Evolutionary conservation across 345 rosid genomes (phyloP).

Genomic region (Anacardium occidentale): DNA sequence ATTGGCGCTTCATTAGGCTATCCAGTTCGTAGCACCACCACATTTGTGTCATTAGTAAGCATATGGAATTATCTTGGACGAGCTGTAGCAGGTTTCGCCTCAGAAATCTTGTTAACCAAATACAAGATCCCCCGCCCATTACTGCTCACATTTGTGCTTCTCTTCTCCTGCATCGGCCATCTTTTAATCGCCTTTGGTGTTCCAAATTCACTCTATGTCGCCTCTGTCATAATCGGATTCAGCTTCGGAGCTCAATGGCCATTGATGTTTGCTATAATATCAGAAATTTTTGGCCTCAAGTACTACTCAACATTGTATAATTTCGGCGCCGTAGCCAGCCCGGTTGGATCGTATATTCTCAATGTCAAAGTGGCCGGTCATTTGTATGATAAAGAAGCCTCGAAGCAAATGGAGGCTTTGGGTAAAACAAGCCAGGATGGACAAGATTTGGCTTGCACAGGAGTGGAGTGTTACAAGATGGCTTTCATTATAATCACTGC

Average conservation of each 20-base stretch:
- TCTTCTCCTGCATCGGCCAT: conserved; percentile 40
- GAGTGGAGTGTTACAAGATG: conserved; percentile 29
- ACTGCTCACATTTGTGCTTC: conserved; percentile 33
- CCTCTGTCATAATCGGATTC: conserved; percentile 40
- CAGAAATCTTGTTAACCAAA: conserved; percentile 20
- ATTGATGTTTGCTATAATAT: conserved; percentile 37
- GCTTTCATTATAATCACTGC: conserved; percentile 37
- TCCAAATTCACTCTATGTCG: conserved; percentile 33
- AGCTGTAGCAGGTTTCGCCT: conserved; percentile 16
- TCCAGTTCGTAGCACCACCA: conserved; percentile 18
- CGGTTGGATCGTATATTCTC: conserved; percentile 37
- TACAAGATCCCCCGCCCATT: conserved; percentile 25
- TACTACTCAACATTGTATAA: conserved; percentile 44
- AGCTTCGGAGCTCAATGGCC: conserved; percentile 51
- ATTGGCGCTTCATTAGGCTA: conserved; percentile 24
- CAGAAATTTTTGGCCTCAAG: conserved; percentile 45
- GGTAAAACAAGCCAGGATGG: conserved; percentile 21
- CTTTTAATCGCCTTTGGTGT: conserved; percentile 39
- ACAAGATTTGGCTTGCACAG: conserved; percentile 30
- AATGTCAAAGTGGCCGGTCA: conserved; percentile 40
- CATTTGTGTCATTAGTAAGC: conserved; percentile 29
- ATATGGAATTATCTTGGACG: conserved; percentile 31
- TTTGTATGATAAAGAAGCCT: conserved; percentile 38
- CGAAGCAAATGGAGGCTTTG: conserved; percentile 30
- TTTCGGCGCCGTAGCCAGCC: conserved; percentile 32